Percentiles rank a stretch among this genome's conserved stretches.
These are phyloP conservation scores for Flaveria ramosissima DNA, from an alignment of 129 eudicot species.

Conservation along the genomic window DNA sequence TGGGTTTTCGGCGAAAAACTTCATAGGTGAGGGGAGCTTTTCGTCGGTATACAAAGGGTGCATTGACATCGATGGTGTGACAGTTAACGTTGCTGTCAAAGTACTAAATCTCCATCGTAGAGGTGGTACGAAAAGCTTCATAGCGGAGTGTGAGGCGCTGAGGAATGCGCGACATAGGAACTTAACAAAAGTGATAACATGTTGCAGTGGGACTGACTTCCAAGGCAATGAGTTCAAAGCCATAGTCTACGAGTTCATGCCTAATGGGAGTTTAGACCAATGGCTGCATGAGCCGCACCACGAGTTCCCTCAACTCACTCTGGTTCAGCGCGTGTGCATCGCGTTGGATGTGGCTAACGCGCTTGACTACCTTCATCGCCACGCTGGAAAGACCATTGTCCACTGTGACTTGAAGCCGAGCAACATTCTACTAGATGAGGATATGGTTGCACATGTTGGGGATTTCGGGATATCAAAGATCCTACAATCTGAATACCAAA, in stretches of 20 bases:
- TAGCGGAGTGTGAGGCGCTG: conserved; percentile 43
- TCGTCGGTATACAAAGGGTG: conserved; percentile 46
- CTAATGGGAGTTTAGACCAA: conserved; percentile 44
- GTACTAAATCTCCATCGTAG: conserved; percentile 41
- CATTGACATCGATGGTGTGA: conserved; percentile 11
- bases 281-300: conserved; percentile 34
- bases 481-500: conserved; percentile 31
- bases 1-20: conserved; percentile 38
- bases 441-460: conserved; percentile 53
- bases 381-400: conserved; percentile 38
- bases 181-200: conserved; percentile 43
- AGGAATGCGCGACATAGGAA: conserved; percentile 49
- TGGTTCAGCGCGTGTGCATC: conserved; percentile 38
- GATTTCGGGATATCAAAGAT: conserved; percentile 52
- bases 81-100: conserved; percentile 38
- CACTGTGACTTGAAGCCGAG: conserved; percentile 62
- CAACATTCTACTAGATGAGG: conserved; percentile 52
- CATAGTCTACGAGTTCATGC: conserved; percentile 53
- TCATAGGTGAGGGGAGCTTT: conserved; percentile 40
- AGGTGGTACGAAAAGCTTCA: conserved; percentile 43
- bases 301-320: conserved; percentile 21
- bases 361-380: conserved; percentile 51
- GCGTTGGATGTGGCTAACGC: conserved; percentile 56
- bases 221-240: conserved; percentile 49
- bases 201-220: conserved; percentile 45